Evolutionary conservation across 208 protist species (phyloP), one percentile per base, ranked within the genome.

Genomic region (Porcisia hertigi): DNA sequence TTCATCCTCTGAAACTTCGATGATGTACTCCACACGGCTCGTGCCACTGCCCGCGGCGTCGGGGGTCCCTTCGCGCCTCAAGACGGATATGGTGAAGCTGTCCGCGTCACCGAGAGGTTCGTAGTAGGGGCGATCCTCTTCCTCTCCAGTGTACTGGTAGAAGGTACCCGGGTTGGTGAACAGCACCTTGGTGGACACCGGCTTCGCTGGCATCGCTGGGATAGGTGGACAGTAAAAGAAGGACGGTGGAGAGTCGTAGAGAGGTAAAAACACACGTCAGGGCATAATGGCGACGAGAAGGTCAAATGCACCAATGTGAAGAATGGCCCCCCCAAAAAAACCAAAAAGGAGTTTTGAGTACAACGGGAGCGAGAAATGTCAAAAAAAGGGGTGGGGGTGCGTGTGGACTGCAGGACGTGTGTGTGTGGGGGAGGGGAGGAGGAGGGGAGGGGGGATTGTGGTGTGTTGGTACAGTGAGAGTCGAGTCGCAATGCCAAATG

Each of bases 131-230:
- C 47, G 58, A 25, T 57, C 58, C 58, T 36, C 53, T 47, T 73
- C 66, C 62, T 83, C 75, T 18, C 76, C 75, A 14, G 62, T 45
- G 55, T 79, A 69, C 70, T 84, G 79, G 71, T 90, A 92, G 30
- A 92, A 71, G 34, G 78, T 88, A 34, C 88, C 88, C n/a, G 20
- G 39, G 34, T 76, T 76, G 14, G 69, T 76, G 70, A 88, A 87
- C 34, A 90, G 67, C 23, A 16, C 57, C 0, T 23, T 84, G 25
- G 59, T 58, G 53, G 4, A 25, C 12, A 55, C 34, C 9, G 77
- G 45, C 77, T 64, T 77, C 18, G 20, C 11, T 39, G 12, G 12
- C 47, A n/a, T 39, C 20, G 12, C 45, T 18, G 11, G 6, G 9
- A 69, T 20, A 54, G 9, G 16, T 43, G 5, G n/a, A 36, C 55